Evolutionary conservation across 2,329 filamentous ascomycete genomes (phyloP).

Genomic region (Triangularia verruculosa): DNA sequence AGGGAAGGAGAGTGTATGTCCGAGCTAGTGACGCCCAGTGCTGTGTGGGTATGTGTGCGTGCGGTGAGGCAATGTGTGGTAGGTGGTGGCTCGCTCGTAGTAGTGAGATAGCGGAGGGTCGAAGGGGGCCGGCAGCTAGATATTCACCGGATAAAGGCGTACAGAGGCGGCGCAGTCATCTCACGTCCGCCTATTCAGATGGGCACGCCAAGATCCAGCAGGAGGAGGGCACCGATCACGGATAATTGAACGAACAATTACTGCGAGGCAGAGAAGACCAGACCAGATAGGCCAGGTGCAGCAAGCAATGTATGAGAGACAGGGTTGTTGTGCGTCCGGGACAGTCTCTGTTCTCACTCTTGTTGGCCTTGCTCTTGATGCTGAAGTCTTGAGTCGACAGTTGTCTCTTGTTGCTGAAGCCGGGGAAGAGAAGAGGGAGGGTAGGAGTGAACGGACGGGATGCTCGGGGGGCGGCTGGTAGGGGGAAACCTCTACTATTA

Average conservation of each 20-base stretch:
- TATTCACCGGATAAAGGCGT: slow-evolving; percentile 31
- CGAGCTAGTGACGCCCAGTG: background rate
- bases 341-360: slow-evolving; percentile 15
- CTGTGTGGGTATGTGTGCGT: slow-evolving; percentile 3
- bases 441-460: slow-evolving; percentile 8
- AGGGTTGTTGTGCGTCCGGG: slow-evolving; percentile 20
- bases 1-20: background rate
- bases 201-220: slow-evolving; percentile 24
- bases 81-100: slow-evolving; percentile 11
- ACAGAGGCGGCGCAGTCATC: slow-evolving; percentile 27
- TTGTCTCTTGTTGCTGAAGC: background rate
- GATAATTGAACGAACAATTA: slow-evolving; percentile 29
- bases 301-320: slow-evolving; percentile 16
- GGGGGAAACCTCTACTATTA: slow-evolving; percentile 11
- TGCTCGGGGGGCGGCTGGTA: slow-evolving; percentile 13
- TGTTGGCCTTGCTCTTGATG: background rate
- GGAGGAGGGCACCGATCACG: slow-evolving; percentile 26
- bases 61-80: slow-evolving; percentile 2
- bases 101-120: slow-evolving; percentile 17
- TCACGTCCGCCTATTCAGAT: slow-evolving; percentile 21
- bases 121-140: slow-evolving; percentile 26
- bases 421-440: slow-evolving; percentile 6
- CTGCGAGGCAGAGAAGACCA: slow-evolving; percentile 20
- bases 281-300: slow-evolving; percentile 15
- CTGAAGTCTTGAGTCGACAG: background rate